These are phyloP conservation scores for Kluyveromyces sp. DNA, from an alignment of 1,139 yeast genomes.

Conservation along the genomic window DNA sequence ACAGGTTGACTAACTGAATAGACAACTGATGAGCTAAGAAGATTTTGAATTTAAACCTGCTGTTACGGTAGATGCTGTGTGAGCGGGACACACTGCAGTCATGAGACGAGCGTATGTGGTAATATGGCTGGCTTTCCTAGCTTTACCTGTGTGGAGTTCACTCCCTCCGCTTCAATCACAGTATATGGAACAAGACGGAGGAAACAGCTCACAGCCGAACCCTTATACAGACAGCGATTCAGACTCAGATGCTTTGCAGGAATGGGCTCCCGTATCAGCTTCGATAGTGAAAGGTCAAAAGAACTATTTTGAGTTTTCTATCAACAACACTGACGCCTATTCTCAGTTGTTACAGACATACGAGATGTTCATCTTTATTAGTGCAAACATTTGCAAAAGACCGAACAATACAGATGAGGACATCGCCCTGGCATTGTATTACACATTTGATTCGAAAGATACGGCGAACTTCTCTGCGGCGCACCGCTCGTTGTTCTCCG, in stretches of 20 bases:
- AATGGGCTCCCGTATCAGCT: constrained; percentile 28
- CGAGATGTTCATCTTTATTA: constrained; percentile 49
- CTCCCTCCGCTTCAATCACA: not conserved
- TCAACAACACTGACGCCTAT: constrained; percentile 15
- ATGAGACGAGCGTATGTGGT: not conserved
- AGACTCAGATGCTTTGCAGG: constrained; percentile 21
- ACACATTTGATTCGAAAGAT: constrained; percentile 43
- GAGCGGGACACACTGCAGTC: too few relatives aligned
- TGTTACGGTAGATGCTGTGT: not conserved
- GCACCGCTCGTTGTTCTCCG: constrained; percentile 33
- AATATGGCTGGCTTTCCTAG: not conserved
- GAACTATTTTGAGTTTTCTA: constrained; percentile 21
- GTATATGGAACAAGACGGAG: not conserved
- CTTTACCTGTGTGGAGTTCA: not conserved
- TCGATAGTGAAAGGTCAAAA: constrained; percentile 22
- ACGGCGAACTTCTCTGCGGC: constrained; percentile 16
- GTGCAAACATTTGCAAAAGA: constrained; percentile 52
- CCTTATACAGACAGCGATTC: constrained; percentile 9
- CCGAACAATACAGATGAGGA: constrained; percentile 36
- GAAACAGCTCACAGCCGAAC: not conserved
- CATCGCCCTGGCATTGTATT: constrained; percentile 43
- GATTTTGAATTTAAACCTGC: not conserved
- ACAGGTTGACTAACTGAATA: not conserved
- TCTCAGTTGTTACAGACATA: constrained; percentile 30
- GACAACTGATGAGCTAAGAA: not conserved